phyloP scores from a whole-genome alignment of 495 filamentous ascomycete species.

The Xylaria scruposa region DNA sequence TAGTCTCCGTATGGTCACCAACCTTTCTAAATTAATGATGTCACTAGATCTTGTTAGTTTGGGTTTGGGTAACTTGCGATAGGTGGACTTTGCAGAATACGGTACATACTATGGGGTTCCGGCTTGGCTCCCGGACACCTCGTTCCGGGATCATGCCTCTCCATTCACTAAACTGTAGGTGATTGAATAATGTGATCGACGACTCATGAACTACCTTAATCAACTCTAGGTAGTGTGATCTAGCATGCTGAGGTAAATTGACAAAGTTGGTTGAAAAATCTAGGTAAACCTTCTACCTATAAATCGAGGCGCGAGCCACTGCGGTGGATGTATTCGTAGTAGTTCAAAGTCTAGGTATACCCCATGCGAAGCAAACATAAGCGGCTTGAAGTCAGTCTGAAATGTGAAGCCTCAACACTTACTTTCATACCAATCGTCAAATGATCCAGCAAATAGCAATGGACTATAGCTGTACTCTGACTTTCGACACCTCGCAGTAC shows the following conservation, averaged over 20 bases:
- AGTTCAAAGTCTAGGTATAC: neutral
- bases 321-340: neutral
- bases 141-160: neutral
- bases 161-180: neutral
- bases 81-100: neutral
- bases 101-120: neutral
- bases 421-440: neutral
- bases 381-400: neutral
- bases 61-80: neutral
- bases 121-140: constrained; percentile 1
- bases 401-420: neutral
- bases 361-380: neutral
- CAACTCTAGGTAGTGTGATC: neutral
- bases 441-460: neutral
- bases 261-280: neutral
- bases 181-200: neutral
- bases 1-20: neutral
- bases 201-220: neutral
- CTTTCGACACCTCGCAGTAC: no score
- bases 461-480: neutral
- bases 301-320: neutral
- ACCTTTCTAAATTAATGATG: neutral
- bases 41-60: neutral
- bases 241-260: no score
- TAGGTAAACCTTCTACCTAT: neutral